These are phyloP conservation scores for Leccinum pellstonianum DNA, from an alignment of 768 basidiomycete species.

Conservation along the genomic window DNA sequence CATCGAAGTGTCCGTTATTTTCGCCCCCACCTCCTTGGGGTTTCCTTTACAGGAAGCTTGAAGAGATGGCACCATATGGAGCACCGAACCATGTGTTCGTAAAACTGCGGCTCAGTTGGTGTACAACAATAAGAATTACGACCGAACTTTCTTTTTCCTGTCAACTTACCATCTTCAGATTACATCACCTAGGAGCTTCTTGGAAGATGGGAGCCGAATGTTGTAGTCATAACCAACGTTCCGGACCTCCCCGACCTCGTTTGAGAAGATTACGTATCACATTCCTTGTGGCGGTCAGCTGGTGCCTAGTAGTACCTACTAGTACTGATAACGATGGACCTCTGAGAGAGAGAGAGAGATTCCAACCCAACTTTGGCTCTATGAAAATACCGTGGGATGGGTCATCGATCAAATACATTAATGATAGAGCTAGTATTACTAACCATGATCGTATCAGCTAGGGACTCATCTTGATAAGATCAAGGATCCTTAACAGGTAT, in stretches of 20 bases:
- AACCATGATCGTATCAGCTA: background rate
- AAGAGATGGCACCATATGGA: conserved; percentile 1
- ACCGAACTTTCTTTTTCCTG: conserved; percentile 1
- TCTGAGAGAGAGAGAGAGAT: background rate
- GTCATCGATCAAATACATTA: background rate
- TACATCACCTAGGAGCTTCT: conserved; percentile 5
- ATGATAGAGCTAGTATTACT: background rate
- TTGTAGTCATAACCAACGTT: background rate
- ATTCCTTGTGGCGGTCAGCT: conserved; percentile 14
- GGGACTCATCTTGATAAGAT: background rate
- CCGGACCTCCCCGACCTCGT: background rate
- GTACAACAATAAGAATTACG: conserved; percentile 3
- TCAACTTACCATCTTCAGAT: background rate
- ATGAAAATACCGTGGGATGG: background rate
- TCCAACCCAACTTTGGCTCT: background rate
- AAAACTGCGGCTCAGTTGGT: background rate
- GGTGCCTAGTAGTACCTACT: background rate
- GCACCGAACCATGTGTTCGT: conserved; percentile 1
- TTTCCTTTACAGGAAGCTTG: conserved; percentile 13
- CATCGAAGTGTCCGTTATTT: conserved; percentile 21
- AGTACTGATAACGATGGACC: background rate
- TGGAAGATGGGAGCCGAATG: conserved; percentile 3
- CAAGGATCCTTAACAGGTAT: too few species aligned
- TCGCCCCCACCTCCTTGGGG: conserved; percentile 16
- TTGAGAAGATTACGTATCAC: background rate